Conservation (phyloP, 2,329 filamentous ascomycete species). For the Colletotrichum siamense region DNA sequence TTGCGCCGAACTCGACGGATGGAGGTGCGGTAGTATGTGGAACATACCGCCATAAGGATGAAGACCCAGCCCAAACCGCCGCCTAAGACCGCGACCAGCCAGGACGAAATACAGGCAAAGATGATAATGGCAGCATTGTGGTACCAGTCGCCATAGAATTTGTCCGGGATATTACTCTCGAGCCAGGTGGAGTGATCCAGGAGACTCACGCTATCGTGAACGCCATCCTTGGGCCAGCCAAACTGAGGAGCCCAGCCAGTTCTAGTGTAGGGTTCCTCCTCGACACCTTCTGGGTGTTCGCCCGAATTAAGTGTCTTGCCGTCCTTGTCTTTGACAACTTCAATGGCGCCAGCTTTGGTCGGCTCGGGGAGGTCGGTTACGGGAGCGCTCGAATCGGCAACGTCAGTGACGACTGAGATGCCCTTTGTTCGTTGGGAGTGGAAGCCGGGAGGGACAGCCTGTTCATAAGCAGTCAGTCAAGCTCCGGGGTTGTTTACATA, state of each 20-base stretch:
- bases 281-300: conserved; percentile 58
- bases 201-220: conserved; percentile 68
- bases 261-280: conserved; percentile 48
- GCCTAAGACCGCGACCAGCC: conserved; percentile 87
- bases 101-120: conserved; percentile 89
- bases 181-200: conserved; percentile 89
- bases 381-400: conserved; percentile 68
- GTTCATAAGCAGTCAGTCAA: conserved; percentile 12
- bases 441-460: conserved; percentile 70
- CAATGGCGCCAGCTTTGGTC: conserved; percentile 71
- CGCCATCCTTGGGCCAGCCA: conserved; percentile 68
- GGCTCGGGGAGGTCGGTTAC: conserved; percentile 81
- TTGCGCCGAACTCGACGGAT: conserved; percentile 92
- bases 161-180: conserved; percentile 84
- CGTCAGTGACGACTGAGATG: conserved; percentile 77
- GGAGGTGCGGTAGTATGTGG: conserved; percentile 96
- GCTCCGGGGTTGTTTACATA: neutral
- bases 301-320: conserved; percentile 55
- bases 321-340: conserved; percentile 54
- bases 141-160: conserved; percentile 97
- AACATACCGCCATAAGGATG: conserved; percentile 88
- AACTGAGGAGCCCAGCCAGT: conserved; percentile 93
- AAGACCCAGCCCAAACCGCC: conserved; percentile 94
- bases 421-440: conserved; percentile 67
- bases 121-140: conserved; percentile 95